Base-by-base conservation (phyloP, 106 monocot species). In the Posidonia australis region DNA sequence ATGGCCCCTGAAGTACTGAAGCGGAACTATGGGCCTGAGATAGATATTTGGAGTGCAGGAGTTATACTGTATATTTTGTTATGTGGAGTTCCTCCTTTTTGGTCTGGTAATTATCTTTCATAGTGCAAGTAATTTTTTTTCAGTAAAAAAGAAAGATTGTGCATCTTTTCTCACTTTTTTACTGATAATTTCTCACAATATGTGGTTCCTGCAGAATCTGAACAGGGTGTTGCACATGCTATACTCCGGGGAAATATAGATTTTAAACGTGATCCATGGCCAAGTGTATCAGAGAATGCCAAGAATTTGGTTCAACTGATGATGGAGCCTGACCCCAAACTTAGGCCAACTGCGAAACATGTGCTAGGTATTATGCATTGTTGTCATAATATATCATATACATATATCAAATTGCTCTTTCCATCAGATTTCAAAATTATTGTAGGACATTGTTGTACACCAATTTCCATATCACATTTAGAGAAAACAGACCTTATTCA, bases 191-290 rank as follows among this genome's bases (percentile, higher is more conserved):
- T 36, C 36, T 36, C 2, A 36, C 7, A 2, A 36, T 36, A 36
- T 36, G 36, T 36, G 36, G 5, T 36, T 36, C 36, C 36, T 7
- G 58, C 83, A 93, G 93, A 93, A 77, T 85, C 93, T 41, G 93
- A 93, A 66, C 93, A 89, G 66, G 93, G 93, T 17, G 93, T 93
- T 75, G 93, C 93, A 66, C 93, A 93, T 77, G 89, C 93, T 18
- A 93, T 93, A 67, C 85, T 93, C 66, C 80, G 89, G 22, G 93
- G 93, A 2, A 48, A 71, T 78, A 86, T 89, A 67, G 93, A 93
- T 80, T 93, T 93, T 54, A 93, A 93, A 68, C 85, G 93, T 65
- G 89, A 93, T 66, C 93, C 93, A 55, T 93, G 93, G 93, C 89
- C 89, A 31, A 82, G 72, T 73, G 77, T 93, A 67, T 89, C 93